Percentiles rank a stretch among this genome's conserved stretches.
Evolutionary conservation across 2,329 filamentous ascomycete genomes (phyloP).

Genomic region (Colletotrichum sp.): DNA sequence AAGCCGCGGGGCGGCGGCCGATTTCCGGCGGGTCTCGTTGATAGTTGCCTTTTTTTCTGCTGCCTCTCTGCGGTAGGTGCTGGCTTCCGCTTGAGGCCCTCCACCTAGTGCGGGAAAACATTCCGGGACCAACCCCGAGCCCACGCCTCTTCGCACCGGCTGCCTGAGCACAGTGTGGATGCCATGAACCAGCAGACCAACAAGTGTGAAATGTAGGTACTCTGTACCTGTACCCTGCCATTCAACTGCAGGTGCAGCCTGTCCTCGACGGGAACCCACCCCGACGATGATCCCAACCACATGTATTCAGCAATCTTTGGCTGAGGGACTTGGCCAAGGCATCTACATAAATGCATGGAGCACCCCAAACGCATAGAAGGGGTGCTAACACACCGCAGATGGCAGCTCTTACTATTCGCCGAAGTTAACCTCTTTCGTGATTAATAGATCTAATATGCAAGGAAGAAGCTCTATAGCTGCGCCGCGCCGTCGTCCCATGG

Average conservation of each 20-base stretch:
- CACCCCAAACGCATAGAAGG: neutral
- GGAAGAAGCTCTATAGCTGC: constrained; percentile 8
- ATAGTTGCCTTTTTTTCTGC: neutral
- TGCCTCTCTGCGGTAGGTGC: neutral
- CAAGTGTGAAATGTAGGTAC: neutral
- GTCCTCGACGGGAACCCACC: neutral
- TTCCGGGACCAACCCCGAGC: constrained; percentile 9
- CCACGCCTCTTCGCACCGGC: neutral
- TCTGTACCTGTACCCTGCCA: neutral
- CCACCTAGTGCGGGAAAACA: constrained; percentile 1
- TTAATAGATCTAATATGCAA: constrained; percentile 22
- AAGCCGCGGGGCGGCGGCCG: neutral
- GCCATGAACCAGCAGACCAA: too few species aligned
- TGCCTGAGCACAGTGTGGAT: too few species aligned
- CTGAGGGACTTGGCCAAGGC: neutral
- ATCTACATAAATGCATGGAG: neutral
- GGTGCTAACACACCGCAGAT: neutral
- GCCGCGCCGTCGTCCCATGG: neutral
- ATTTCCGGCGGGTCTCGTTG: neutral
- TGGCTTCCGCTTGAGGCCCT: neutral
- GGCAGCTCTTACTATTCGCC: neutral
- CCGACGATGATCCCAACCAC: neutral
- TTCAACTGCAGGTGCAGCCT: neutral
- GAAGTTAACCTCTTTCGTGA: constrained; percentile 13
- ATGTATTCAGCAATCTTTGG: neutral